phyloP scores from a whole-genome alignment of 768 basidiomycete species.

The Boletellus sp. region DNA sequence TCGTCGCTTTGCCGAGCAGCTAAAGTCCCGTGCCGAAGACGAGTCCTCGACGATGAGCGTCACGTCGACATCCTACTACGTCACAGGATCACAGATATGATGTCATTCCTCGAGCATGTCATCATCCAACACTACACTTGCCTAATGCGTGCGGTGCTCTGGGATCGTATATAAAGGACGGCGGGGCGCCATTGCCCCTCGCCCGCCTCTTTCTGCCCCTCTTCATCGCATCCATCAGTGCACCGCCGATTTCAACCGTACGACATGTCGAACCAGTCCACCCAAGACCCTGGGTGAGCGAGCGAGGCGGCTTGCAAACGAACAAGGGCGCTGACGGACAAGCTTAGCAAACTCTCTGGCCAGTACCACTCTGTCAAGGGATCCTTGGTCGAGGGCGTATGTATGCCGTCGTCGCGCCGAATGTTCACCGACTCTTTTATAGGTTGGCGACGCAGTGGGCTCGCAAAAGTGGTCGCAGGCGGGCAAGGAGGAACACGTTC shows the following conservation, averaged over 20 bases:
- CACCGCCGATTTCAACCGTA: background rate
- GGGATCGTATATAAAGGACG: conserved; percentile 26
- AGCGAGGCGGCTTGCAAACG: background rate
- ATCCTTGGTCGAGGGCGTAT: conserved; percentile 32
- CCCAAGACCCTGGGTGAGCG: conserved; percentile 28
- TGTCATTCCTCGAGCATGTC: conserved; percentile 26
- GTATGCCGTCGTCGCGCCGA: background rate
- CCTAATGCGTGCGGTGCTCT: conserved; percentile 27
- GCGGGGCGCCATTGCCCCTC: background rate
- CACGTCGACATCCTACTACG: conserved; percentile 13
- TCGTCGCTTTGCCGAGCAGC: background rate
- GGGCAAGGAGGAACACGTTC: conserved; percentile 48
- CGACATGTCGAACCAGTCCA: conserved; percentile 13
- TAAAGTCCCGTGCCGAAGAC: background rate
- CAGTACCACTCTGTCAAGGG: conserved; percentile 39
- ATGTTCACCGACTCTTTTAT: background rate
- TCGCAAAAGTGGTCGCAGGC: conserved; percentile 39
- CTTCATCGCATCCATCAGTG: background rate
- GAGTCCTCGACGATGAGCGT: background rate
- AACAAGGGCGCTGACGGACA: background rate
- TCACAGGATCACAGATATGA: conserved; percentile 24
- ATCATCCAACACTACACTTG: conserved; percentile 21
- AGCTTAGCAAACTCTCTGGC: conserved; percentile 33
- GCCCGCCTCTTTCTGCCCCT: conserved; percentile 8
- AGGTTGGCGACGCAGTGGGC: conserved; percentile 44